Conservation (phyloP, 2,329 filamentous ascomycete genomes). For the Fusarium mexicanum region DNA sequence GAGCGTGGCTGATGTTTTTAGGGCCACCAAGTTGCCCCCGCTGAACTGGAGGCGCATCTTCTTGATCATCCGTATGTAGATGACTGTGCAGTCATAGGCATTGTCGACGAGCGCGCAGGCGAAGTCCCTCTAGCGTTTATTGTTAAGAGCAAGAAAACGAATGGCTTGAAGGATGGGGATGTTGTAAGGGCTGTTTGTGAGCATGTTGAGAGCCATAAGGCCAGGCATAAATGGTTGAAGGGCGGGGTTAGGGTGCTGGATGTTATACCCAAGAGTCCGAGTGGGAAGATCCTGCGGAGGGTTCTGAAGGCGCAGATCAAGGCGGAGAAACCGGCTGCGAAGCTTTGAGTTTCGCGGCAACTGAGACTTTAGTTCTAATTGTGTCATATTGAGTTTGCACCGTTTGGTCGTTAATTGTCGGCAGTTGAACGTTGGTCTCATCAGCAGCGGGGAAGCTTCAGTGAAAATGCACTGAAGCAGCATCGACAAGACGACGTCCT, state of each 20-base stretch:
- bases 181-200: constrained; percentile 60
- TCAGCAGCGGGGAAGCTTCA: not conserved
- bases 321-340: not conserved
- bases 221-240: constrained; percentile 73
- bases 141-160: constrained; percentile 57
- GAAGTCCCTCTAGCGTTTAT: constrained; percentile 72
- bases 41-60: constrained; percentile 80
- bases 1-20: constrained; percentile 41
- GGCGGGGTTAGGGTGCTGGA: constrained; percentile 71
- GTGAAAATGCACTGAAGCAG: not conserved
- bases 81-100: constrained; percentile 78
- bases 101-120: constrained; percentile 66
- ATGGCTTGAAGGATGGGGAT: constrained; percentile 63
- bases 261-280: constrained; percentile 75
- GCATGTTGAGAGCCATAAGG: constrained; percentile 73
- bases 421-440: not conserved
- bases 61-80: constrained; percentile 76
- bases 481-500: not conserved
- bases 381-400: not conserved
- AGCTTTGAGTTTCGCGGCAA: not conserved
- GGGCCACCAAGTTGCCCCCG: constrained; percentile 81
- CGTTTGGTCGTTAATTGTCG: not conserved
- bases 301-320: constrained; percentile 49
- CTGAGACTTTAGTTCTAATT: rapidly evolving
- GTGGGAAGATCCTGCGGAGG: constrained; percentile 69